Evolutionary conservation across 495 filamentous ascomycete genomes (phyloP).

Genomic region (Aspergillus avenaceus): DNA sequence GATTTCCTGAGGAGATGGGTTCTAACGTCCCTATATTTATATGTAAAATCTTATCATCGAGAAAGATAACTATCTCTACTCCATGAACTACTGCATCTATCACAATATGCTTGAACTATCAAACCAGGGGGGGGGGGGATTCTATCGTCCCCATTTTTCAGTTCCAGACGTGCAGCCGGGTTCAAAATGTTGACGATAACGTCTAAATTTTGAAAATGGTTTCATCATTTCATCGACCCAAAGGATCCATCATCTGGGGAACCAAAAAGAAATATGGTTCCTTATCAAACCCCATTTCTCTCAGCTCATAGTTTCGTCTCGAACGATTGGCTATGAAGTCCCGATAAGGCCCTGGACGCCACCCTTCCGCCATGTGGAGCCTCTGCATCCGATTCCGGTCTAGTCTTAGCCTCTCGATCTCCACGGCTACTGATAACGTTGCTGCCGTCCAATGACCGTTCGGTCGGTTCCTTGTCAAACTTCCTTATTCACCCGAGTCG

Average conservation of each 20-base stretch:
- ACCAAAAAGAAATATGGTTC: neutral
- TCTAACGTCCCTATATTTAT: neutral
- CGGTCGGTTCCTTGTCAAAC: neutral
- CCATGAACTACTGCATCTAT: neutral
- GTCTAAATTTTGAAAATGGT: no score
- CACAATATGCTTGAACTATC: neutral
- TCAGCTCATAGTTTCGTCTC: constrained; percentile 10
- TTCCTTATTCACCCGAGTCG: constrained; percentile 6
- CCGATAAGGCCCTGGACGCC: constrained; percentile 20
- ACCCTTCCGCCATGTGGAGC: constrained; percentile 8
- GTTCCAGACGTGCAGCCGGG: no score
- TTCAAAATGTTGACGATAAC: no score
- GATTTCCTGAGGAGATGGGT: neutral
- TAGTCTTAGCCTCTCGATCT: constrained; percentile 3
- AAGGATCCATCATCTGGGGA: no score
- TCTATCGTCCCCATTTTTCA: no score
- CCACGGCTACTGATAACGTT: constrained; percentile 12
- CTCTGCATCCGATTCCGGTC: neutral
- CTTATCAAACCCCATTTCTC: constrained; percentile 17
- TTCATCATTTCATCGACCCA: no score
- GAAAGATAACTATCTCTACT: neutral
- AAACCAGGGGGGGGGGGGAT: no score
- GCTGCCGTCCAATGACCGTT: constrained; percentile 4
- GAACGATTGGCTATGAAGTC: constrained; percentile 17
- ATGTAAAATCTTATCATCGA: no score